phyloP scores from a whole-genome alignment of 345 rosid genomes.

The Durio zibethinus region DNA sequence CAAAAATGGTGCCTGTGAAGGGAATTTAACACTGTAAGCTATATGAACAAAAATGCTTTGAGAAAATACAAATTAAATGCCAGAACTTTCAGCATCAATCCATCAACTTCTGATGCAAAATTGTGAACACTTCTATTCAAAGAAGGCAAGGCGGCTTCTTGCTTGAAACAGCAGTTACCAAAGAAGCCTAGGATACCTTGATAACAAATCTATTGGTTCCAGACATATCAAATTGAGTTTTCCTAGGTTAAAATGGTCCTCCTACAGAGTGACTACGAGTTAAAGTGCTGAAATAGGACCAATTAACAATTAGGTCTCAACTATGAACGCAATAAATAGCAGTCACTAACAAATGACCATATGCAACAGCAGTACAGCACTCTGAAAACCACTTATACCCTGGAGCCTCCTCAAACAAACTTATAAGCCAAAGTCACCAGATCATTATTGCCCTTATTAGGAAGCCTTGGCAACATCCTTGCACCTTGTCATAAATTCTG shows the following conservation, averaged over 20 bases:
- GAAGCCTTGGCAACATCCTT: not conserved
- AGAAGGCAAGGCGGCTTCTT: not conserved
- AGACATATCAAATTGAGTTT: not conserved
- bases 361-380: not conserved
- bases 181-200: conserved; percentile 9
- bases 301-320: conserved; percentile 2
- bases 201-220: not conserved
- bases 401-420: not conserved
- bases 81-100: not conserved
- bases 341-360: conserved; percentile 1
- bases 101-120: conserved; percentile 11
- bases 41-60: conserved; percentile 1
- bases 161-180: not conserved
- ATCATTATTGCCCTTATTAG: not conserved
- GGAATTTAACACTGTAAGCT: conserved; percentile 15
- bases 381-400: not conserved
- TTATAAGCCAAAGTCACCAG: not conserved
- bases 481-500: not conserved
- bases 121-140: not conserved
- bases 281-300: not conserved
- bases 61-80: not conserved
- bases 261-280: not conserved
- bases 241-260: not conserved
- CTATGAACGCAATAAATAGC: not conserved
- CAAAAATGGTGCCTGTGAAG: conserved; percentile 87